Conservation (phyloP, 2,329 filamentous ascomycete genomes). For the Apiospora marii region DNA sequence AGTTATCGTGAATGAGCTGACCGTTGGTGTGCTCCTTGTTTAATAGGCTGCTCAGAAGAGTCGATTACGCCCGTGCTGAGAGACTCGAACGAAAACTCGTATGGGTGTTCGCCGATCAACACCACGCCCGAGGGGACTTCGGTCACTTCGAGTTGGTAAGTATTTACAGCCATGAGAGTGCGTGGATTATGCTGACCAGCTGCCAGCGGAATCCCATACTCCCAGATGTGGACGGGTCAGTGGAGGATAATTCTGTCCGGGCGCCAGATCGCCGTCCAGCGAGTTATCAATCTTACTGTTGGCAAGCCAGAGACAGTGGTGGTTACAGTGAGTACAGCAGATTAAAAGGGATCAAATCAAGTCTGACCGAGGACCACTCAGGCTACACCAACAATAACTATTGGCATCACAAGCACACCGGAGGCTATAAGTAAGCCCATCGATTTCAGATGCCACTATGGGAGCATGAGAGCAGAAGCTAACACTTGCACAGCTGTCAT, state of each 20-base stretch:
- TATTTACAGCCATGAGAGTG: not conserved
- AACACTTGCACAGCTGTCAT: not conserved
- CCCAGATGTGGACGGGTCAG: constrained; percentile 45
- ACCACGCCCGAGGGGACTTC: constrained; percentile 45
- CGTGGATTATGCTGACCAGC: not conserved
- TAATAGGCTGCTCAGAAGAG: constrained; percentile 44
- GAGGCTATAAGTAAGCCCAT: constrained; percentile 42
- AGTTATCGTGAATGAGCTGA: not conserved
- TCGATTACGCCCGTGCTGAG: constrained; percentile 46
- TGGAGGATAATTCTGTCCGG: constrained; percentile 49
- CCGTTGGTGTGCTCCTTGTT: constrained; percentile 20
- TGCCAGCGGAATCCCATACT: constrained; percentile 45
- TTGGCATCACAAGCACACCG: constrained; percentile 48
- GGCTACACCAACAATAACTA: constrained; percentile 48
- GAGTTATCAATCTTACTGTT: constrained; percentile 44
- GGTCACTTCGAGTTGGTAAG: constrained; percentile 48
- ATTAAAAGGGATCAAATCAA: no score
- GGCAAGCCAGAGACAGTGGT: constrained; percentile 43
- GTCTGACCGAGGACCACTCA: constrained; percentile 28
- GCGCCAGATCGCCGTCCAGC: constrained; percentile 45
- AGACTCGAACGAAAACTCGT: constrained; percentile 42
- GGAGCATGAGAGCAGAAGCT: not conserved
- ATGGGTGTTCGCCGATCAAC: constrained; percentile 46
- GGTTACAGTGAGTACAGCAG: constrained; percentile 41
- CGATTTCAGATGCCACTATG: not conserved